Percentiles rank a stretch among this genome's conserved stretches.
These are phyloP conservation scores for Candida xiaguanensis DNA, from an alignment of 805 yeast genomes.

Conservation along the genomic window DNA sequence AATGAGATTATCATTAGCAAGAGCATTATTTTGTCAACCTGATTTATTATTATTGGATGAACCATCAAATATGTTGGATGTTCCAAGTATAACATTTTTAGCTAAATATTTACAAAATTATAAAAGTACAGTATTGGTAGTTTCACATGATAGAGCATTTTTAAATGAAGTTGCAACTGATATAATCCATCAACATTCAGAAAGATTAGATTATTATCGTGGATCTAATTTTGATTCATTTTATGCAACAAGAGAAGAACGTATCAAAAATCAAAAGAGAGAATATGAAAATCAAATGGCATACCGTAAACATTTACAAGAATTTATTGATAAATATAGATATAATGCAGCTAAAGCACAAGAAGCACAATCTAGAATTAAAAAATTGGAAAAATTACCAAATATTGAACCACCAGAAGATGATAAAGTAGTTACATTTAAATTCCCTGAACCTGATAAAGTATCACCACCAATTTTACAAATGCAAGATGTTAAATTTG, in stretches of 20 bases:
- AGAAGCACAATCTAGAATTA: constrained; percentile 97
- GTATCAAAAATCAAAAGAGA: constrained; percentile 86
- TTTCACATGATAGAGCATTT: constrained; percentile 97
- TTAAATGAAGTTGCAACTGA: constrained; percentile 98
- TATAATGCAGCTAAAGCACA: constrained; percentile 97
- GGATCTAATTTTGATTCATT: constrained; percentile 92
- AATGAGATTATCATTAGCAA: constrained; percentile 97
- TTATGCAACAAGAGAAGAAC: constrained; percentile 90
- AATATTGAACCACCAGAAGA: constrained; percentile 91
- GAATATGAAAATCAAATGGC: constrained; percentile 99
- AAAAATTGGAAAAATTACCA: constrained; percentile 93
- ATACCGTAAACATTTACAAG: constrained; percentile 86
- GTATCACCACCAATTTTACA: constrained; percentile 92
- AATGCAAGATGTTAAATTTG: constrained; percentile 81
- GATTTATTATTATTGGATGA: constrained; percentile 92
- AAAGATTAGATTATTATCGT: constrained; percentile 91
- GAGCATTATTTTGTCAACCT: constrained; percentile 97
- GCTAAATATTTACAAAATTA: constrained; percentile 87
- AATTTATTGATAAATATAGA: constrained; percentile 92
- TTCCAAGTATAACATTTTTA: constrained; percentile 92
- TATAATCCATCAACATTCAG: constrained; percentile 96
- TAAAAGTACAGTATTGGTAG: constrained; percentile 90
- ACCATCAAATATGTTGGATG: constrained; percentile 99
- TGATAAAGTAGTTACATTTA: constrained; percentile 78
- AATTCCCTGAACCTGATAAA: constrained; percentile 92